Conservation (phyloP, 1,284 basidiomycete species). For the Pseudozyma sp. region DNA sequence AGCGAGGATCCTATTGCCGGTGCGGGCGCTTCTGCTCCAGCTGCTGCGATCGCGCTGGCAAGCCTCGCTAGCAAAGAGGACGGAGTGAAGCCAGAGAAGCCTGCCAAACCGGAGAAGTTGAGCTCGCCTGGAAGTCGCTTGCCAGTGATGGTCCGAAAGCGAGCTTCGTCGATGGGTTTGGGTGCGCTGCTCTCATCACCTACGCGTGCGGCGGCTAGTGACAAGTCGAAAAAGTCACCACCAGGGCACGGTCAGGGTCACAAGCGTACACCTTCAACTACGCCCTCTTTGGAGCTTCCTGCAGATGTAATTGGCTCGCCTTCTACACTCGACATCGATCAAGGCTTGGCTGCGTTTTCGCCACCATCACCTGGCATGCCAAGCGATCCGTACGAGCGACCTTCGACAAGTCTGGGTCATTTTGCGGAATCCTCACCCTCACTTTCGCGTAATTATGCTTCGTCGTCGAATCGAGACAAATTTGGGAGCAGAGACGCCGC, state of each 20-base stretch:
- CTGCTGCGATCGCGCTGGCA: not conserved
- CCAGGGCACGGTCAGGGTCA: not conserved
- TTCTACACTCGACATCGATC: not conserved
- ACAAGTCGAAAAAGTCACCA: not conserved
- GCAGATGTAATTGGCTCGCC: conserved; percentile 2
- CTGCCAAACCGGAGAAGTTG: conserved; percentile 30
- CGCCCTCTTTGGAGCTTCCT: conserved; percentile 18
- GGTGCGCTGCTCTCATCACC: conserved; percentile 13
- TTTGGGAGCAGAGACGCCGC: conserved; percentile 12
- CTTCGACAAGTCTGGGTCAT: conserved; percentile 44
- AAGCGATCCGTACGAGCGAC: conserved; percentile 22
- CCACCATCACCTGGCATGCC: not conserved
- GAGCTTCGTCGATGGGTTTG: conserved; percentile 22
- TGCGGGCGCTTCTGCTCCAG: conserved; percentile 2
- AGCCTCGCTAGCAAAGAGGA: not conserved
- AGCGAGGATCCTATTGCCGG: conserved; percentile 5
- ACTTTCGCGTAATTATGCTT: not conserved
- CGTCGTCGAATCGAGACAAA: not conserved
- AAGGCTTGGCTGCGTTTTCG: not conserved
- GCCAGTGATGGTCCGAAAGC: conserved; percentile 33
- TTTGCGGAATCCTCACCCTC: conserved; percentile 5
- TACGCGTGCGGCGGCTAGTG: not conserved
- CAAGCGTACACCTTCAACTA: not conserved
- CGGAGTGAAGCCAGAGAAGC: conserved; percentile 13
- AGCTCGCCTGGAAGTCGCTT: conserved; percentile 23